phyloP scores from a whole-genome alignment of 805 yeast species.

The Metschnikowia noctiluminum region DNA sequence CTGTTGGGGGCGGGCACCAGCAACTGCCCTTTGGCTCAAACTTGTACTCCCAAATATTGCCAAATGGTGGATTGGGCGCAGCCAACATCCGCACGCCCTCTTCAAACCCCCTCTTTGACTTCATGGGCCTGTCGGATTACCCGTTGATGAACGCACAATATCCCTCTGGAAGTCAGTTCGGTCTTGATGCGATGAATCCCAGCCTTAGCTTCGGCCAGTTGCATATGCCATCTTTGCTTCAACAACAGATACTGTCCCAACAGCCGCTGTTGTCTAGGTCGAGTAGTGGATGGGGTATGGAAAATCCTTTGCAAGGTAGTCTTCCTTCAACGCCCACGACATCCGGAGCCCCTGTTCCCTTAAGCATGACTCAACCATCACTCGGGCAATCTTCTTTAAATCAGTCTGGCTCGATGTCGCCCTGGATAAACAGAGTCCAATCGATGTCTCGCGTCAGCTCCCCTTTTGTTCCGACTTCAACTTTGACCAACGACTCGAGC shows the following conservation, averaged over 20 bases:
- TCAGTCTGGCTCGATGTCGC: constrained; percentile 41
- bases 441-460: constrained; percentile 37
- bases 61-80: constrained; percentile 26
- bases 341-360: constrained; percentile 20
- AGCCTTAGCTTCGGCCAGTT: constrained; percentile 15
- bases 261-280: constrained; percentile 31
- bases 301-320: constrained; percentile 21
- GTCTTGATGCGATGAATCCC: constrained; percentile 22
- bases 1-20: constrained; percentile 7
- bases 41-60: constrained; percentile 30
- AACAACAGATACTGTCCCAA: constrained; percentile 27
- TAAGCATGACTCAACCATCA: constrained; percentile 12
- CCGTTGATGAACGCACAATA: constrained; percentile 22
- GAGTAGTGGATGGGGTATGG: constrained; percentile 41
- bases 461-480: constrained; percentile 33
- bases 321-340: constrained; percentile 28
- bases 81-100: constrained; percentile 24
- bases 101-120: constrained; percentile 16
- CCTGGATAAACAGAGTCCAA: constrained; percentile 37
- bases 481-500: constrained; percentile 7
- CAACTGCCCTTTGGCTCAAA: constrained; percentile 13
- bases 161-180: constrained; percentile 23
- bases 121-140: constrained; percentile 16
- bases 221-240: constrained; percentile 36
- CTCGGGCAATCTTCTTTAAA: constrained; percentile 18